Evolutionary conservation across 78 protist genomes (phyloP).

Genomic region (Isochrysis galbana): DNA sequence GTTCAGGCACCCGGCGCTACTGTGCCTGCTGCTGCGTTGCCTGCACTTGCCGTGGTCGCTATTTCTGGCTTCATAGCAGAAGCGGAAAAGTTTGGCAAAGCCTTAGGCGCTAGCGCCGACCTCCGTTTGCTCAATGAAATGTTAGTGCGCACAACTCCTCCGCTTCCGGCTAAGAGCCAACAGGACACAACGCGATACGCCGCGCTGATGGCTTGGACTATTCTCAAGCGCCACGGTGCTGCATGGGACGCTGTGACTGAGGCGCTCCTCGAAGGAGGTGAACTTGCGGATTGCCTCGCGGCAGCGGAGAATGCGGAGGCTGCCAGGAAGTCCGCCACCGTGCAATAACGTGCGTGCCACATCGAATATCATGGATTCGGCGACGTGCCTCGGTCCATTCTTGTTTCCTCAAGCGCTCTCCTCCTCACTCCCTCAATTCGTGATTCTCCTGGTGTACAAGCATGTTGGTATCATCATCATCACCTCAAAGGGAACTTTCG

Average conservation of each 20-base stretch:
- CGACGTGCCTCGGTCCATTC: no score
- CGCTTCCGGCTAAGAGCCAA: not conserved
- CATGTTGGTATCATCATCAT: no score
- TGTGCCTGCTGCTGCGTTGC: not conserved
- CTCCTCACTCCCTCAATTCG: no score
- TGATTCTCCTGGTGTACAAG: no score
- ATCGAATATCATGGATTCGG: no score
- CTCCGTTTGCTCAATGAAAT: not conserved
- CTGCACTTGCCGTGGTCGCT: not conserved
- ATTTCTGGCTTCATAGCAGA: not conserved
- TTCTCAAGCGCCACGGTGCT: not conserved
- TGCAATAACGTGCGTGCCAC: no score
- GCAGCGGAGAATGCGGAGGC: no score
- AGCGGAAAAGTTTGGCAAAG: not conserved
- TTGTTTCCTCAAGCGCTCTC: no score
- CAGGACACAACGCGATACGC: conserved; percentile 9
- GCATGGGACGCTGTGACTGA: not conserved
- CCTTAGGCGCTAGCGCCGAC: not conserved
- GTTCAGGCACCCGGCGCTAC: not conserved
- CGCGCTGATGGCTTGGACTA: conserved; percentile 9
- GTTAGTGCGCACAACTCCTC: not conserved
- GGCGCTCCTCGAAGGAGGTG: not conserved
- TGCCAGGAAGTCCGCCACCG: no score
- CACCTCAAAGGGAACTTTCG: no score
- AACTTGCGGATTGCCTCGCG: no score